Conservation (phyloP, 768 basidiomycete species). For the Leccinum uliginosum region DNA sequence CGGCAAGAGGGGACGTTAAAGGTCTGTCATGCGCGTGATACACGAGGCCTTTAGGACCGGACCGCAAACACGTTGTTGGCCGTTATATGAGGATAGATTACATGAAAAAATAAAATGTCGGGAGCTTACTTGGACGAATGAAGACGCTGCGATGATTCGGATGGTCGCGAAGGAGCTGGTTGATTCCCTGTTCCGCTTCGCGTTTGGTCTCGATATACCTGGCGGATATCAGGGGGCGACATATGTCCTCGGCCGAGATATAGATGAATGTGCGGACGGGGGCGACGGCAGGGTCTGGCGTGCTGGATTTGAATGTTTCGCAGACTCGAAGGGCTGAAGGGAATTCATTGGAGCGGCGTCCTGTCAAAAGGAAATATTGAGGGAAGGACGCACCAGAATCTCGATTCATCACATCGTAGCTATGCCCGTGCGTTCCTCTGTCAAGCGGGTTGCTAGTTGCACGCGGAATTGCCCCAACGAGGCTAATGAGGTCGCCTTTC, state of each 20-base stretch:
- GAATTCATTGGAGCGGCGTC: conserved; percentile 6
- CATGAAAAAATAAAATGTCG: neutral
- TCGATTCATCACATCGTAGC: conserved; percentile 81
- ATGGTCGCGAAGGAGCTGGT: conserved; percentile 41
- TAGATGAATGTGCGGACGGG: conserved; percentile 75
- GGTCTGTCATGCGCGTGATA: conserved; percentile 95
- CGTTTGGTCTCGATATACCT: conserved; percentile 94
- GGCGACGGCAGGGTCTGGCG: conserved; percentile 28
- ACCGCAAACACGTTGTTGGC: conserved; percentile 12
- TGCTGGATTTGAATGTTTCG: conserved; percentile 61
- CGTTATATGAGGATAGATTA: conserved; percentile 11
- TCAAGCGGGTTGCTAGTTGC: conserved; percentile 57
- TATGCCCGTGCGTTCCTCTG: conserved; percentile 37
- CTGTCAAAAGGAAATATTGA: conserved; percentile 1
- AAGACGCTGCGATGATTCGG: conserved; percentile 65
- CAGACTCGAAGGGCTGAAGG: conserved; percentile 66
- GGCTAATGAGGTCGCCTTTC: conserved; percentile 49
- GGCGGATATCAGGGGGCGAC: conserved; percentile 77
- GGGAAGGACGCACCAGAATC: conserved; percentile 69
- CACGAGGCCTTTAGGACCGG: conserved; percentile 64
- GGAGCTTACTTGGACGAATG: conserved; percentile 79
- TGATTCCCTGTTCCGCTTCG: conserved; percentile 76
- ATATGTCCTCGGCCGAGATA: conserved; percentile 86
- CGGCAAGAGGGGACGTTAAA: conserved; percentile 80
- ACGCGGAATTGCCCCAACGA: conserved; percentile 46